Base-by-base conservation (phyloP, 2,329 filamentous ascomycete genomes). In the Exophiala bonariae region DNA sequence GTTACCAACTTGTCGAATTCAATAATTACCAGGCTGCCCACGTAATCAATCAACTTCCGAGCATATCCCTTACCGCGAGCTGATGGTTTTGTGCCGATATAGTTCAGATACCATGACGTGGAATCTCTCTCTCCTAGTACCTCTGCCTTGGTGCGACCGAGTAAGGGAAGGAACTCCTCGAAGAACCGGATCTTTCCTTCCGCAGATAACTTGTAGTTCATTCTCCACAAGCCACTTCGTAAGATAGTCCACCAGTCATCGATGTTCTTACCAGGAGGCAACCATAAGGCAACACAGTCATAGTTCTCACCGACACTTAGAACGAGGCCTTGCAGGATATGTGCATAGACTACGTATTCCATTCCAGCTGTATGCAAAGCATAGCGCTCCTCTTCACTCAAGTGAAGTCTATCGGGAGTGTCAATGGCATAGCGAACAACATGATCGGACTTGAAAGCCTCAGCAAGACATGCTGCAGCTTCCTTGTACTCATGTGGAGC, bases 51-150 rank as follows among this genome's bases (percentile, higher is more conserved):
- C 53, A 91, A 75, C 69, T 81, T 84, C 57, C 77, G 77, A 13
- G 82, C 86, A 65, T 88, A 88, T 9, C 89, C 88, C 58, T 83
- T 83, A 38, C 87, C 81, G 51, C 85, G 80, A 3, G 83, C 81
- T 52, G 74, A 76, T 26, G 85, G 82, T 65, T 83, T 86, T 41
- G 86, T 90, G 53, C 88, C 89, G 52, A 95, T 75, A 67, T 92
- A 93, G 38, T 90, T 86, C 44, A 95, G 81, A 66, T 93, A 93
- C 77, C 87, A 93, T 62, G 80, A 83, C 51, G 86, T 75, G 57
- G 74, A 66, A 63, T 89, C 84, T 41, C 82, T 77, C 31, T 78
- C 74, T 17, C 85, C 84, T 66, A 93, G 78, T 52, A 87, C 76
- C 52, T 80, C 75, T 51, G 76, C 71, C 73, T 91, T 91, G 61